Evolutionary conservation across 2,329 filamentous ascomycete genomes (phyloP), one percentile per base, ranked within the genome.

Genomic region (Ilyonectria sp.): DNA sequence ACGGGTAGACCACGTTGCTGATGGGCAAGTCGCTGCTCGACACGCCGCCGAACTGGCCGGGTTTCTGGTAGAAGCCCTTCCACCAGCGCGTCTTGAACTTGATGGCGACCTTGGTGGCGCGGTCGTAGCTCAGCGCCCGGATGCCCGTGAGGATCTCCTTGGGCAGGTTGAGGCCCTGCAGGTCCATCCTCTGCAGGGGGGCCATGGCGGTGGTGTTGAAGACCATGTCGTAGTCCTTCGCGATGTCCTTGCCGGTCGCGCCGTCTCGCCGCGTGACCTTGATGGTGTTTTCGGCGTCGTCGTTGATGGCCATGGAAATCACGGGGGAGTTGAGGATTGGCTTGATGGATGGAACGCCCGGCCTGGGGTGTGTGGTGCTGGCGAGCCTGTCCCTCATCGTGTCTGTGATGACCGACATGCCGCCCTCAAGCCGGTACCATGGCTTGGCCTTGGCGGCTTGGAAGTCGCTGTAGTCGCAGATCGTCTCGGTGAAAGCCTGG

Each of bases 171-270:
- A 73, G 47, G 0, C 63, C 63, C 0, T 47, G 7, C 0, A 69
- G 61, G 0, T 73, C 71, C 65, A 73, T 73, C 0, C 70, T 57
- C 31, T 69, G 65, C 0, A 72, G 55, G 0, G 62, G 65, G 0
- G 61, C 68, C 69, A 72, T 66, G 1, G 71, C 68, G 0, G 71
- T 72, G 0, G 70, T 72, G 60, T 70, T 72, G 29, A 72, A 72
- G 2, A 72, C 71, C 59, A 67, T 69, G 6, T 70, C 63, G 1
- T 72, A 72, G 1, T 29, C 2, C 11, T 46, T 26, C 1, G 54
- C 56, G 7, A 43, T 29, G 0, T 10, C 15, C 0, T 64, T 31
- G 0, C 53, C 59, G 6, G 21, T 43, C 2, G 19, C 19, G 1
- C 23, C 11, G 1, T 60, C 63, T 0, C 46, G 40, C 0, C 53